These are phyloP conservation scores for Leccinum insolens DNA, from an alignment of 1,284 basidiomycete genomes.

Conservation along the genomic window DNA sequence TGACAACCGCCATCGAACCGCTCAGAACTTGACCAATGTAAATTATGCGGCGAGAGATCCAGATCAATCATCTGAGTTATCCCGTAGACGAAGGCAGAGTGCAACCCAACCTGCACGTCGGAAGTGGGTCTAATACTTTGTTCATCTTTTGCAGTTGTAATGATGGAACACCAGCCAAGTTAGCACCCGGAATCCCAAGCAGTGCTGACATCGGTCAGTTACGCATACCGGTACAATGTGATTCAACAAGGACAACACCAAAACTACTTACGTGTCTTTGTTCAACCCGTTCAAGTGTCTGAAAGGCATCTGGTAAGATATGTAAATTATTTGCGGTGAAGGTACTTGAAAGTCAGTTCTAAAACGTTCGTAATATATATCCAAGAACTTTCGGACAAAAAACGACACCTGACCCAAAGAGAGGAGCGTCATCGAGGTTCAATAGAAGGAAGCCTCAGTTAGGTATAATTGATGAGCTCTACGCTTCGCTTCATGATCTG, in stretches of 20 bases:
- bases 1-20: too few species aligned
- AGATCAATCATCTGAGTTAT: too few species aligned
- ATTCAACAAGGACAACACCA: background rate
- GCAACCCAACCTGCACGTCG: too few species aligned
- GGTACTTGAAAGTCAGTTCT: constrained; percentile 17
- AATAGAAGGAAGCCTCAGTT: constrained; percentile 7
- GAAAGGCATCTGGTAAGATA: constrained; percentile 23
- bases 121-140: too few species aligned
- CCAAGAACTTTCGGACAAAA: constrained; percentile 21
- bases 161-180: background rate
- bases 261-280: background rate
- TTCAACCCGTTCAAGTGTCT: background rate
- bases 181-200: background rate
- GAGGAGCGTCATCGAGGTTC: constrained; percentile 5
- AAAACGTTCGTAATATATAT: constrained; percentile 24
- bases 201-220: background rate
- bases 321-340: constrained; percentile 32
- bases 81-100: too few species aligned
- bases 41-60: too few species aligned
- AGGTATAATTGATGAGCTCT: constrained; percentile 64
- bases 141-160: background rate
- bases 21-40: too few species aligned
- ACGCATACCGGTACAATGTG: background rate
- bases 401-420: constrained; percentile 4
- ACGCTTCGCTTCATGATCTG: constrained; percentile 76